Conservation (phyloP, 768 basidiomycete species). For the Lenzites betulinus region DNA sequence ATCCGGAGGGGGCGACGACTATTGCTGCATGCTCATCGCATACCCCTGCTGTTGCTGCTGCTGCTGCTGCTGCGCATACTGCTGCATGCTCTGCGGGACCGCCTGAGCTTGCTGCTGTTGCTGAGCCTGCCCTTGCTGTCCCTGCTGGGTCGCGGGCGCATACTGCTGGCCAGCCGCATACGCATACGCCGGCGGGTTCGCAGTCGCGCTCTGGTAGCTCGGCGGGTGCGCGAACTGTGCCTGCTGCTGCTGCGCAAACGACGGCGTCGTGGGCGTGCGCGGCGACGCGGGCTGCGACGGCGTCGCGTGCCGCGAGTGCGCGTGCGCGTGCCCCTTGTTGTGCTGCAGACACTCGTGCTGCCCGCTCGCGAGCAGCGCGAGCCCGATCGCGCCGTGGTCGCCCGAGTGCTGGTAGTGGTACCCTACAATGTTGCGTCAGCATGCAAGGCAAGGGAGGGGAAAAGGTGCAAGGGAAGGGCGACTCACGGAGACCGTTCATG, state of each 20-base stretch:
- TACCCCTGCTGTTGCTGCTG: conserved; percentile 8
- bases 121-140: neutral
- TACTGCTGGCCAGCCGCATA: conserved; percentile 14
- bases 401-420: conserved; percentile 98
- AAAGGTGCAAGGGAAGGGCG: neutral
- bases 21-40: conserved; percentile 13
- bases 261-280: conserved; percentile 12
- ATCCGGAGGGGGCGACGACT: neutral
- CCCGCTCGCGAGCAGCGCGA: conserved; percentile 79
- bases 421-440: conserved; percentile 28
- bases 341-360: conserved; percentile 56
- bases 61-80: neutral
- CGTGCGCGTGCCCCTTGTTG: conserved; percentile 28
- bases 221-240: conserved; percentile 15
- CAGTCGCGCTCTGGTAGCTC: conserved; percentile 11
- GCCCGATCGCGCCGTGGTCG: conserved; percentile 89
- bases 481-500: conserved; percentile 86
- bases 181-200: conserved; percentile 18
- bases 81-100: neutral
- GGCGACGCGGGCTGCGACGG: conserved; percentile 20
- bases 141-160: conserved; percentile 5
- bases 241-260: conserved; percentile 19
- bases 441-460: too few species aligned
- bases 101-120: conserved; percentile 9
- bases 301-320: conserved; percentile 28